phyloP scores from a whole-genome alignment of 805 yeast species.

The Teunomyces aglyptinius region DNA sequence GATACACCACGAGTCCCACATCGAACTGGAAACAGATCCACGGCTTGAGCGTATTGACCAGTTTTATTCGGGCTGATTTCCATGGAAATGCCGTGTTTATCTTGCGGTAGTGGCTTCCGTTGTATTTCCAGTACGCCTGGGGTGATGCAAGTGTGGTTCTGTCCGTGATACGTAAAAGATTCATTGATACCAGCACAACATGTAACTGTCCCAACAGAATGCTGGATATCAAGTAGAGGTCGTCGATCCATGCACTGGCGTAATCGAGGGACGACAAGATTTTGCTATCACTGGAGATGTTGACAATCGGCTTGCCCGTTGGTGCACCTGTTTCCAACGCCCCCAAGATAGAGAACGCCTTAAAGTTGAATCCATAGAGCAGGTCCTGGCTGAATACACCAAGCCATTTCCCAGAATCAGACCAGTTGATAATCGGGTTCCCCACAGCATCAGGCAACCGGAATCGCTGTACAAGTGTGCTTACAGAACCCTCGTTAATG shows the following conservation, averaged over 20 bases:
- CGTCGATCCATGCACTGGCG: not conserved
- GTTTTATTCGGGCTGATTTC: not conserved
- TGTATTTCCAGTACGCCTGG: conserved; percentile 1
- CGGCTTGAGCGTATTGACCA: not conserved
- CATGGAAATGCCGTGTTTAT: not conserved
- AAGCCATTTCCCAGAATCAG: conserved; percentile 35
- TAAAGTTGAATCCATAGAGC: conserved; percentile 28
- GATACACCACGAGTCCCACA: not conserved
- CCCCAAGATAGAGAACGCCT: conserved; percentile 28
- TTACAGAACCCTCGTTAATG: conserved; percentile 31
- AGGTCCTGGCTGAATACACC: conserved; percentile 21
- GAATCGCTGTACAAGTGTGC: conserved; percentile 23
- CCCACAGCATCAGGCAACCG: conserved; percentile 14
- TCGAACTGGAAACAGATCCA: not conserved
- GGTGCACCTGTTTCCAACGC: not conserved
- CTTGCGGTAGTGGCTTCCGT: not conserved
- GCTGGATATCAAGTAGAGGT: not conserved
- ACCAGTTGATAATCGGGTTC: conserved; percentile 26
- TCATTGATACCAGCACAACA: conserved; percentile 1
- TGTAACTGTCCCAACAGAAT: not conserved
- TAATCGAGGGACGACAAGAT: not conserved
- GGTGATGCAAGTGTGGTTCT: not conserved
- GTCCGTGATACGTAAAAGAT: not conserved
- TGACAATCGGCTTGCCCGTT: not conserved
- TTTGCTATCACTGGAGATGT: not conserved